Base-by-base conservation (phyloP, 768 basidiomycete species). In the Lepiota subincarnata region DNA sequence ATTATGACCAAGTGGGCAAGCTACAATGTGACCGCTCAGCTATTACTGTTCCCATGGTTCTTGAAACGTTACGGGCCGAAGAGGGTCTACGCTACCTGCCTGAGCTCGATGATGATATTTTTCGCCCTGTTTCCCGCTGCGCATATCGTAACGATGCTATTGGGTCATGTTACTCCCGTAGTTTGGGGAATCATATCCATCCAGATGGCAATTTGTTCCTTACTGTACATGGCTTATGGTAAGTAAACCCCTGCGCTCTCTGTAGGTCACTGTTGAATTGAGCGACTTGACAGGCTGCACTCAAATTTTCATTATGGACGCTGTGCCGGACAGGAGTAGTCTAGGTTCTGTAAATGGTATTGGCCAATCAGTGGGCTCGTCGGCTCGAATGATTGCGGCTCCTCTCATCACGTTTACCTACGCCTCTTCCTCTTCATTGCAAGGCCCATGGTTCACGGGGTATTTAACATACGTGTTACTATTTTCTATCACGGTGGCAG, bases 341-440 rank as follows among this genome's bases (percentile, higher is more conserved):
- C 14, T 58, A 28, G 57, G 57, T 22, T 39, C 53, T 1, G 39
- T 54, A 2, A 58, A 58, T 19, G 57, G 57, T 2, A 48, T 58
- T 10, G 57, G 42, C 8, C 74, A 79, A 57, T 69, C 68, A 62
- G 59, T 64, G 20, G 70, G 70, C 42, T 70, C 70, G 56, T 43
- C 68, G 6, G 70, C 70, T 63, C 67, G 68, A 22, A 65, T 70
- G 3, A 74, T 74, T 50, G 85, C 81, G 1, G 83, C 86, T 4
- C 80, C 80, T 4, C 63, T 70, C 8, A 72, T 79, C 0, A 79
- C 77, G 53, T 81, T 82, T 31, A 70, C 84, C 50, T 86, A 82
- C 68, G 81, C 84, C 38, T 59, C 83, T n/a, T 83, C 82, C 38
- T 59, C 83, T 16, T 83, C 82, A 0, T 70, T 81, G 34, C 69